Evolutionary conservation across 1,139 yeast species (phyloP).

Genomic region (Taphrina communis): DNA sequence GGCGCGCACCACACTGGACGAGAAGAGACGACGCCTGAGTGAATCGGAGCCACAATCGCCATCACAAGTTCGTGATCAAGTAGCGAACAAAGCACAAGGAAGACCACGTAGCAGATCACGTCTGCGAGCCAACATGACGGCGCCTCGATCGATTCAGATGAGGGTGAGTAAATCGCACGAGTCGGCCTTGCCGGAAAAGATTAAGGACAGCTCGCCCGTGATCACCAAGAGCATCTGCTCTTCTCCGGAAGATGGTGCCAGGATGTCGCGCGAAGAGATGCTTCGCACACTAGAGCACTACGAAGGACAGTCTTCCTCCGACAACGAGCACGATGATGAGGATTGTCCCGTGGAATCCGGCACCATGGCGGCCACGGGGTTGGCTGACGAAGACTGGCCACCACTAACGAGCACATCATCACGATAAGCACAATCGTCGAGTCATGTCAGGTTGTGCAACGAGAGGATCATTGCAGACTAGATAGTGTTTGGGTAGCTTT

Average conservation of each 20-base stretch:
- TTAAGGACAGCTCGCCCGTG: background rate
- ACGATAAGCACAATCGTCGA: background rate
- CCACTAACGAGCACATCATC: constrained; percentile 2
- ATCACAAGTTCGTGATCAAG: constrained; percentile 4
- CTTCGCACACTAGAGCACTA: constrained; percentile 6
- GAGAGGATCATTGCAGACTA: too few species aligned
- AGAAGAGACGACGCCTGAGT: constrained; percentile 37
- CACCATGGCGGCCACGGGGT: background rate
- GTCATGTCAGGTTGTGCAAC: too few species aligned
- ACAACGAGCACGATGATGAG: constrained; percentile 8
- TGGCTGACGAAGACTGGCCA: constrained; percentile 13
- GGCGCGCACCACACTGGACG: constrained; percentile 36
- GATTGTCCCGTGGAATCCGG: background rate
- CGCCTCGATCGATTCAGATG: background rate
- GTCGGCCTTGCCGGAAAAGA: background rate
- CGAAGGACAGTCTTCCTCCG: constrained; percentile 20
- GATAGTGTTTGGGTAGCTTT: too few species aligned
- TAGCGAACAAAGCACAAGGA: background rate
- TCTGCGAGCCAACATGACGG: background rate
- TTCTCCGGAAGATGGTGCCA: constrained; percentile 12
- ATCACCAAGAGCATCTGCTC: background rate
- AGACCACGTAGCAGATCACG: constrained; percentile 6
- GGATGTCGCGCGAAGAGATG: constrained; percentile 31
- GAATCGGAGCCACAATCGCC: constrained; percentile 27
- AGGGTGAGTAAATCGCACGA: constrained; percentile 9